Conservation (phyloP, 441 rosid species). For the Populus hybrid region DNA sequence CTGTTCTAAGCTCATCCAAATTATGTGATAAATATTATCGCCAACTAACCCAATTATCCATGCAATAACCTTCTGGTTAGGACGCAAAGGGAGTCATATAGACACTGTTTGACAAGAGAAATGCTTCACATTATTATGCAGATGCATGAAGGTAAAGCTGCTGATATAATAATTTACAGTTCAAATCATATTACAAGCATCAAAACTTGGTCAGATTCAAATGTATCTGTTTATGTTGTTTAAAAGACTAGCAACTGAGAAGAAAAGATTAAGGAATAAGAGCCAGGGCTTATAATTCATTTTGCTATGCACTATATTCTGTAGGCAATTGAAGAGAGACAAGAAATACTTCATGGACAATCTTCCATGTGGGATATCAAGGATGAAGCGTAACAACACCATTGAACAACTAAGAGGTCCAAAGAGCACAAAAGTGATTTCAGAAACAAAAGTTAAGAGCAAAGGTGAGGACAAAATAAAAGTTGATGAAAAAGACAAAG, state of each 20-base stretch:
- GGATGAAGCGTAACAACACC: slow-evolving; percentile 41
- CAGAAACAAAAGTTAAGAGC: slow-evolving; percentile 7
- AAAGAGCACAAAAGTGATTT: slow-evolving; percentile 1
- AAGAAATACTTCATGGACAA: slow-evolving; percentile 41
- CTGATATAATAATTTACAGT: background rate
- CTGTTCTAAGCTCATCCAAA: too few relatives aligned
- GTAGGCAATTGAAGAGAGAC: slow-evolving; percentile 58
- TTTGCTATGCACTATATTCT: background rate
- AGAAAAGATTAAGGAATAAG: background rate
- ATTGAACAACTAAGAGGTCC: slow-evolving; percentile 41
- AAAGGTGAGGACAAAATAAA: background rate
- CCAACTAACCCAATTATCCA: background rate
- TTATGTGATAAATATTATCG: too few relatives aligned
- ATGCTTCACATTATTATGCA: background rate
- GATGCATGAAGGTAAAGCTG: background rate
- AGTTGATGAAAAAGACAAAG: background rate
- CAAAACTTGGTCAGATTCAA: background rate
- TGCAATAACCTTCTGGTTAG: background rate
- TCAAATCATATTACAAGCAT: background rate
- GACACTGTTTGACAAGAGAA: background rate
- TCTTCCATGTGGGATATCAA: slow-evolving; percentile 47
- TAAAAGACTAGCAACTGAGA: background rate
- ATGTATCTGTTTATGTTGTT: background rate
- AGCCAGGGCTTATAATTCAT: background rate
- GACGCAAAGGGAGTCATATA: background rate